phyloP scores from a whole-genome alignment of 2,329 filamentous ascomycete genomes.

The Stagonosporopsis tanaceti region DNA sequence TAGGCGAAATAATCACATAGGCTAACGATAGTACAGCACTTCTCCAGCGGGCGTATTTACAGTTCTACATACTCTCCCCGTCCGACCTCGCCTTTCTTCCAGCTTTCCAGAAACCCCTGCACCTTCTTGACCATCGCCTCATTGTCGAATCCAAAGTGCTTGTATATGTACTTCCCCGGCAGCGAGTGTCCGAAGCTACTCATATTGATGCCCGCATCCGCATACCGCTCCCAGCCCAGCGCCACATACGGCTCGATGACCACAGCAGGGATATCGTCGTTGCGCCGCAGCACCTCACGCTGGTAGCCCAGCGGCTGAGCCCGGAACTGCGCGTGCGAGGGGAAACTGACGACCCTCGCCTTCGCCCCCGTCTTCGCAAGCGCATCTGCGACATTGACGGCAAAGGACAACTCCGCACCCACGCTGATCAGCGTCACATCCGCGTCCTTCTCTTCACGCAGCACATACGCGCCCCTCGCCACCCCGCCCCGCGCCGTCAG shows the following conservation, averaged over 20 bases:
- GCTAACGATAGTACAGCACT: too few relatives aligned
- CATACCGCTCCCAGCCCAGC: constrained; percentile 68
- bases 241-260: constrained; percentile 68
- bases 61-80: constrained; percentile 43
- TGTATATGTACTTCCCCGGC: constrained; percentile 63
- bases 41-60: constrained; percentile 1
- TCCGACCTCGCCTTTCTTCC: constrained; percentile 45
- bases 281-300: constrained; percentile 55
- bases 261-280: constrained; percentile 56
- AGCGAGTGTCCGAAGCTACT: constrained; percentile 64
- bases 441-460: constrained; percentile 53
- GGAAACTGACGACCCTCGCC: constrained; percentile 60
- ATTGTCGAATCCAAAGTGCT: constrained; percentile 63
- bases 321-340: constrained; percentile 60
- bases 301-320: constrained; percentile 56
- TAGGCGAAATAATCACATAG: too few relatives aligned
- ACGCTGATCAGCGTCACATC: constrained; percentile 58
- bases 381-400: constrained; percentile 49
- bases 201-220: constrained; percentile 64
- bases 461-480: constrained; percentile 56
- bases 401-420: constrained; percentile 57
- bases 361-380: constrained; percentile 48
- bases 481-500: constrained; percentile 53
- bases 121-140: constrained; percentile 54
- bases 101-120: constrained; percentile 44